Conservation (phyloP, 805 yeast genomes). For the Teunomyces pallodes region DNA sequence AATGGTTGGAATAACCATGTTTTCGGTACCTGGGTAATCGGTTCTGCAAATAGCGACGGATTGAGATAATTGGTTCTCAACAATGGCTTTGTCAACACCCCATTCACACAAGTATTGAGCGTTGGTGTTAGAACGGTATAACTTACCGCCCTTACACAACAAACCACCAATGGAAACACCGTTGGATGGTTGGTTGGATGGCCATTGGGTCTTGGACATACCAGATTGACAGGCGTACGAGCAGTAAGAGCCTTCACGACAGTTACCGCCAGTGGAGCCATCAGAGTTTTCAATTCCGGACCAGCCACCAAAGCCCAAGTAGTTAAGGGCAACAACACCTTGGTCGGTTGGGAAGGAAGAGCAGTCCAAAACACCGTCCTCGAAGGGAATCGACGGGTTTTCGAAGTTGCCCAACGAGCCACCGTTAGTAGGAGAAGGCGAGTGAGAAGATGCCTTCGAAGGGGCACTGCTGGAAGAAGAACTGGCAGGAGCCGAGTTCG, state of each 20-base stretch:
- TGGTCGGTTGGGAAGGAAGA: constrained; percentile 72
- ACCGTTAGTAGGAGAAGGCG: constrained; percentile 18
- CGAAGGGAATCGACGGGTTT: constrained; percentile 59
- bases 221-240: constrained; percentile 98
- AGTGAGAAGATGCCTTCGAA: constrained; percentile 6
- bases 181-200: constrained; percentile 75
- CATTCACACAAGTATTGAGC: constrained; percentile 77
- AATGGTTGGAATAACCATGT: constrained; percentile 93
- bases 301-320: constrained; percentile 79
- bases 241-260: constrained; percentile 90
- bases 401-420: constrained; percentile 55
- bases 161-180: constrained; percentile 97
- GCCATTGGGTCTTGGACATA: constrained; percentile 99
- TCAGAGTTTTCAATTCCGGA: constrained; percentile 66
- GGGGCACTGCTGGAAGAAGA: constrained; percentile 18
- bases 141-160: constrained; percentile 76
- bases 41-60: constrained; percentile 93
- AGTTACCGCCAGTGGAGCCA: constrained; percentile 61
- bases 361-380: constrained; percentile 72
- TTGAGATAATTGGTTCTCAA: constrained; percentile 59
- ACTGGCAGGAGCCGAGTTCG: constrained; percentile 13
- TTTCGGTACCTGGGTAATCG: constrained; percentile 98
- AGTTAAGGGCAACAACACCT: constrained; percentile 76
- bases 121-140: constrained; percentile 75
- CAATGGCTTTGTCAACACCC: constrained; percentile 72